Evolutionary conservation across 306 rosid species (phyloP).

Genomic region (Luffa aegyptiaca): DNA sequence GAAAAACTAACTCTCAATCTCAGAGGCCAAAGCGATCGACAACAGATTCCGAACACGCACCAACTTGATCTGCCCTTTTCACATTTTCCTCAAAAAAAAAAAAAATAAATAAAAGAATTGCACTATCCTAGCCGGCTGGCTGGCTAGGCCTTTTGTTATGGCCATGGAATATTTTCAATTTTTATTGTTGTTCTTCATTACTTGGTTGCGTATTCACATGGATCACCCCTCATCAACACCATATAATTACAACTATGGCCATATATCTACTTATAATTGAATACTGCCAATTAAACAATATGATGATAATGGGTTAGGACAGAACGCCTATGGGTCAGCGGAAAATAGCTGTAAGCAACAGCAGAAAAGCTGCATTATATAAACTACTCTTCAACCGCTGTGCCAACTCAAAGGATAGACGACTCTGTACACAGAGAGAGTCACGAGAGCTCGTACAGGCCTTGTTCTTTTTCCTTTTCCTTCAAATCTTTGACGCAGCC

Average conservation of each 20-base stretch:
- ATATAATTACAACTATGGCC: not conserved
- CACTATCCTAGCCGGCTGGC: not conserved
- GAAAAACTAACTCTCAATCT: not conserved
- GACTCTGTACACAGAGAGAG: too few relatives aligned
- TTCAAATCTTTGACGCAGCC: not conserved
- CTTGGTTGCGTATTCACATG: not conserved
- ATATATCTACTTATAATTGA: not conserved
- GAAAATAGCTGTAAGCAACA: not conserved
- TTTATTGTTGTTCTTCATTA: not conserved
- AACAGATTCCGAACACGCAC: constrained; percentile 7
- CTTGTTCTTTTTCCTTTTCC: not conserved
- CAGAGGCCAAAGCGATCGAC: not conserved
- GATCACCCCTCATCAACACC: not conserved
- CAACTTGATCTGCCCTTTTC: not conserved
- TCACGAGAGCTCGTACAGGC: not conserved
- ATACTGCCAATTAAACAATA: not conserved
- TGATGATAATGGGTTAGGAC: not conserved
- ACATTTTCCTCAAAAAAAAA: not conserved
- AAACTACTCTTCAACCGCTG: not conserved
- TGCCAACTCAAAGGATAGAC: not conserved
- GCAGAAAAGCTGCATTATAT: not conserved
- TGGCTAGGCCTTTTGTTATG: not conserved
- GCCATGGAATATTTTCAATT: not conserved
- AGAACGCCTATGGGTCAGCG: not conserved
- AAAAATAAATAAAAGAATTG: not conserved